Conservation (phyloP, 345 rosid genomes). For the Populus deltoides region DNA sequence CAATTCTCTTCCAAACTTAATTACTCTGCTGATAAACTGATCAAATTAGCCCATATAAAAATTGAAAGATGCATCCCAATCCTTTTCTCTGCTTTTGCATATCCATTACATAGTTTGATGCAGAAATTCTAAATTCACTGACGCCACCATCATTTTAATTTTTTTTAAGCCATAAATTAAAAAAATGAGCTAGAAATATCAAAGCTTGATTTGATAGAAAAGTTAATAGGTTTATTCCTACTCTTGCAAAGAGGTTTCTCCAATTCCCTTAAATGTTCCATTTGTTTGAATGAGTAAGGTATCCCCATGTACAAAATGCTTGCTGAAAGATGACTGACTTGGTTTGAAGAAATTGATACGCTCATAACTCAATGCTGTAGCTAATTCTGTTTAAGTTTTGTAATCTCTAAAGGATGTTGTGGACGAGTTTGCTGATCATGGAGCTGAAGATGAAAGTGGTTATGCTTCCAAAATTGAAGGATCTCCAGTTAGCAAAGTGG, state of each 20-base stretch:
- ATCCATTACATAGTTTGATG: background rate
- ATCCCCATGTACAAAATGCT: background rate
- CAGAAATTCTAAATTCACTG: background rate
- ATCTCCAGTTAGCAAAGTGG: slow-evolving; percentile 24
- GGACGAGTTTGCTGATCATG: slow-evolving; percentile 26
- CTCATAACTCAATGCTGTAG: background rate
- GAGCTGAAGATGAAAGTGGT: slow-evolving; percentile 34
- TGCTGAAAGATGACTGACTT: background rate
- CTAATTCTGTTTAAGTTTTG: background rate
- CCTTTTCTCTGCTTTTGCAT: background rate
- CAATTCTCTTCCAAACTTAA: background rate
- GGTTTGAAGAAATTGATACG: background rate
- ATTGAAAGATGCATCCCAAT: background rate
- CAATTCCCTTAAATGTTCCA: background rate
- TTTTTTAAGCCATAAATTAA: background rate
- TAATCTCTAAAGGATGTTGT: slow-evolving; percentile 24
- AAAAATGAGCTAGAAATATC: background rate
- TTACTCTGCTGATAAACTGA: background rate
- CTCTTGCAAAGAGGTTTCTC: background rate
- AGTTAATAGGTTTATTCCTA: background rate
- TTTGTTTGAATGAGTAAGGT: background rate
- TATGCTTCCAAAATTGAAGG: slow-evolving; percentile 31
- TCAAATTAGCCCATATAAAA: background rate
- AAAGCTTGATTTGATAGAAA: background rate
- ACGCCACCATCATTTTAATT: background rate